Evolutionary conservation across 192 early-diverging fungal genomes (phyloP).

Genomic region (Linnemannia schmuckeri): DNA sequence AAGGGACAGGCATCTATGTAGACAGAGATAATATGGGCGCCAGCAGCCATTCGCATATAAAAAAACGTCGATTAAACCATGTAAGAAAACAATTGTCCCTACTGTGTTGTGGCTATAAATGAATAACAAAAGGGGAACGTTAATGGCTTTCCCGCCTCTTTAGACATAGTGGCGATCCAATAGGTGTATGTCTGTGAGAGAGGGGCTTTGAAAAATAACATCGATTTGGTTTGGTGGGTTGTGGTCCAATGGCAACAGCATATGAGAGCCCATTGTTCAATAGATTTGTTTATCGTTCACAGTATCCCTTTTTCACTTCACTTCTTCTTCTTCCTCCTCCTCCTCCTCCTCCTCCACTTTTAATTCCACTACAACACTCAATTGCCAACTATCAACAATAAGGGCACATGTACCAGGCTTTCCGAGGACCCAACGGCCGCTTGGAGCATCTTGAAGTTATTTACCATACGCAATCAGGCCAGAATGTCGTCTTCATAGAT

Average conservation of each 20-base stretch:
- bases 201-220: no score
- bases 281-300: no score
- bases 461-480: background rate
- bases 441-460: background rate
- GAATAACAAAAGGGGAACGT: no score
- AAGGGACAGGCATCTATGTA: background rate
- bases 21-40: background rate
- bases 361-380: background rate
- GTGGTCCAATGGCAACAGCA: no score
- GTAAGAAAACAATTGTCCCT: background rate
- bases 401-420: background rate
- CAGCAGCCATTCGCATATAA: background rate
- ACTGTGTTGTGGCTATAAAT: background rate
- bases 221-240: no score
- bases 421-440: background rate
- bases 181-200: no score
- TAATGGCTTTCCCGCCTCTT: background rate
- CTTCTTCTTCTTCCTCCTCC: no score
- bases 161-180: background rate
- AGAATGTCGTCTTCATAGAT: conserved; percentile 24
- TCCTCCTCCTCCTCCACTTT: background rate
- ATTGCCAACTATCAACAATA: background rate
- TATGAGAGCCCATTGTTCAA: no score
- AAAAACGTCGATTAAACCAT: background rate
- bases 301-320: no score